Conservation (phyloP, 2,329 filamentous ascomycete species). For the Cordyceps tenuipes region DNA sequence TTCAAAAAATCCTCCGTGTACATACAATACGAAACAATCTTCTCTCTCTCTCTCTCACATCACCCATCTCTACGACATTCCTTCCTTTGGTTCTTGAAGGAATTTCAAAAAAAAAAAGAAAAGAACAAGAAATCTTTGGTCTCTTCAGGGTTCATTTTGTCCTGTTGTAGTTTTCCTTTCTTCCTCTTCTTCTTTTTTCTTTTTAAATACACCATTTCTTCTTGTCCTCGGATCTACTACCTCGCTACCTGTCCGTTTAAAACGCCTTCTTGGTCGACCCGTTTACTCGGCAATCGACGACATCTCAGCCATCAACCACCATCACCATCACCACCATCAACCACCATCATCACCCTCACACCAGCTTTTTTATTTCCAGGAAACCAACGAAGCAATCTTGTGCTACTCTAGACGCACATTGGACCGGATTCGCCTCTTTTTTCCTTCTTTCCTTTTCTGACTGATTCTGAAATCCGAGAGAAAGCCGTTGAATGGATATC, state of each 20-base stretch:
- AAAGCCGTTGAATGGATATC: slow-evolving; percentile 8
- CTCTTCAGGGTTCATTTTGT: slow-evolving; percentile 4
- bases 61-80: slow-evolving; percentile 10
- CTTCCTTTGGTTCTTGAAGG: neutral
- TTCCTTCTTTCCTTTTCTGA: neutral
- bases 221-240: neutral
- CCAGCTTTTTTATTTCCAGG: no score
- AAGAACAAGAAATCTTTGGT: neutral
- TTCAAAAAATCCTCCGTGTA: slow-evolving; percentile 7
- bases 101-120: neutral
- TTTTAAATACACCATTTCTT: slow-evolving; percentile 3
- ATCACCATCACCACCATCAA: neutral
- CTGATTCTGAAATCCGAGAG: neutral
- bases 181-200: neutral
- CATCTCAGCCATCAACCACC: slow-evolving; percentile 6
- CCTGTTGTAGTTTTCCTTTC: neutral
- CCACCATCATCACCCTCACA: neutral
- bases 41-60: neutral
- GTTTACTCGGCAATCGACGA: slow-evolving; percentile 11
- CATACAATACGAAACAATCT: neutral
- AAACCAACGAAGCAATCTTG: neutral
- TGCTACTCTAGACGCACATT: neutral
- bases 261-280: slow-evolving; percentile 9
- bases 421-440: neutral
- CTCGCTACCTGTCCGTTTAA: neutral